Evolutionary conservation across 495 filamentous ascomycete genomes (phyloP).

Genomic region (Barbatosphaeria neglecta): DNA sequence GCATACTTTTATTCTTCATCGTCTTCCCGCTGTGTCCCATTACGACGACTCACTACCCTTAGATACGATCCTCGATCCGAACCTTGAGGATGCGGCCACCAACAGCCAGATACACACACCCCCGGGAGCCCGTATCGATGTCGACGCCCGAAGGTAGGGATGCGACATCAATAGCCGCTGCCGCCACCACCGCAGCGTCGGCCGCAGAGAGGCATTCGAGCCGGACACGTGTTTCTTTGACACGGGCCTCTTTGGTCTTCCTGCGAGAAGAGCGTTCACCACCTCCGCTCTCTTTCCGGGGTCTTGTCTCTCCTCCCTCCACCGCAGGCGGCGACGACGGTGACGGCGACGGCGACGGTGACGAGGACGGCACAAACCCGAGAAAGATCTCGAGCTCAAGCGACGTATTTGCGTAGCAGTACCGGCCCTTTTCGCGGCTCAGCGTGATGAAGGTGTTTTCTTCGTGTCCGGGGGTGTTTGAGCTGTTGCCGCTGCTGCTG

Average conservation of each 20-base stretch:
- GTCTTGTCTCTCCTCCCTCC: too few species aligned
- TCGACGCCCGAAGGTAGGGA: neutral
- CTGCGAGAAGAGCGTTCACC: too few species aligned
- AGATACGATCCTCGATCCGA: neutral
- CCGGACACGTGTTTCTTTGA: neutral
- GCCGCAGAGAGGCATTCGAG: neutral
- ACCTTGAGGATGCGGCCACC: neutral
- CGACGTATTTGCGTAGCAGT: neutral
- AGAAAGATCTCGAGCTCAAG: neutral
- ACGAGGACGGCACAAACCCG: neutral
- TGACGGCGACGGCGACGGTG: too few species aligned
- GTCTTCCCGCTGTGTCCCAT: too few species aligned
- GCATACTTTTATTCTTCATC: too few species aligned
- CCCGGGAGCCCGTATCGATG: neutral
- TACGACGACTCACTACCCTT: too few species aligned
- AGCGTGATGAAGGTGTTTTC: neutral
- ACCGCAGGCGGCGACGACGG: too few species aligned
- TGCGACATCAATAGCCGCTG: neutral
- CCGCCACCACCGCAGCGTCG: neutral
- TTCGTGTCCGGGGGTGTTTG: neutral
- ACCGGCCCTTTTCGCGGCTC: neutral
- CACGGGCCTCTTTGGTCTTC: too few species aligned
- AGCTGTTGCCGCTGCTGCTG: neutral
- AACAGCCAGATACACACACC: neutral
- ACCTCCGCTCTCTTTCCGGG: neutral